Evolutionary conservation across 2,329 filamentous ascomycete genomes (phyloP).

Genomic region (Penicillium aurantiogriseum): DNA sequence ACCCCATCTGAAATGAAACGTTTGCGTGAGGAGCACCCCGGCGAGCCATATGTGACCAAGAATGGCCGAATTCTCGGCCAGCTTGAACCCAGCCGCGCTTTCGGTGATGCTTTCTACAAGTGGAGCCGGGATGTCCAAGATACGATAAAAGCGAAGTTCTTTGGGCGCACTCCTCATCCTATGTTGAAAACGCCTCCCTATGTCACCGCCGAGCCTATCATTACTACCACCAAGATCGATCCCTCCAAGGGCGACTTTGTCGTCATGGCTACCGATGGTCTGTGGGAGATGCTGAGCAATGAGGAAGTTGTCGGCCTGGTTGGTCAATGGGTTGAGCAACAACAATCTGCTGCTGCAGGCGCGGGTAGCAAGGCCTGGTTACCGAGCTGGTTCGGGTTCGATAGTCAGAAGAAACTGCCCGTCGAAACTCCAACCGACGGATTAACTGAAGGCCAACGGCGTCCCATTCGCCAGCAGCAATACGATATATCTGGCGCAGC

Average conservation of each 20-base stretch:
- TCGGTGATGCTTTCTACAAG: constrained; percentile 96
- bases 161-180: constrained; percentile 73
- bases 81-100: constrained; percentile 87
- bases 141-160: constrained; percentile 80
- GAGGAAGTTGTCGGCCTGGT: constrained; percentile 97
- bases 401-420: constrained; percentile 60
- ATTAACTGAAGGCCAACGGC: constrained; percentile 64
- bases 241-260: constrained; percentile 91
- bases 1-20: constrained; percentile 82
- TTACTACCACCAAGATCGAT: constrained; percentile 89
- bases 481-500: constrained; percentile 73
- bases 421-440: constrained; percentile 63
- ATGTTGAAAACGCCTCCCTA: constrained; percentile 90
- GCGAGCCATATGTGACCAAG: constrained; percentile 79
- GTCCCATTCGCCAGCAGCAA: constrained; percentile 83
- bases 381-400: constrained; percentile 63
- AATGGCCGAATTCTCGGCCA: constrained; percentile 90
- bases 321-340: constrained; percentile 90
- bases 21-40: constrained; percentile 81
- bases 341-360: constrained; percentile 43
- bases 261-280: constrained; percentile 91
- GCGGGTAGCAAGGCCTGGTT: constrained; percentile 61
- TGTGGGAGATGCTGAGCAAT: constrained; percentile 99
- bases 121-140: constrained; percentile 85
- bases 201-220: constrained; percentile 90